Evolutionary conservation across 768 basidiomycete genomes (phyloP), one percentile per base, ranked within the genome.

Genomic region (Hericium rajendrae): DNA sequence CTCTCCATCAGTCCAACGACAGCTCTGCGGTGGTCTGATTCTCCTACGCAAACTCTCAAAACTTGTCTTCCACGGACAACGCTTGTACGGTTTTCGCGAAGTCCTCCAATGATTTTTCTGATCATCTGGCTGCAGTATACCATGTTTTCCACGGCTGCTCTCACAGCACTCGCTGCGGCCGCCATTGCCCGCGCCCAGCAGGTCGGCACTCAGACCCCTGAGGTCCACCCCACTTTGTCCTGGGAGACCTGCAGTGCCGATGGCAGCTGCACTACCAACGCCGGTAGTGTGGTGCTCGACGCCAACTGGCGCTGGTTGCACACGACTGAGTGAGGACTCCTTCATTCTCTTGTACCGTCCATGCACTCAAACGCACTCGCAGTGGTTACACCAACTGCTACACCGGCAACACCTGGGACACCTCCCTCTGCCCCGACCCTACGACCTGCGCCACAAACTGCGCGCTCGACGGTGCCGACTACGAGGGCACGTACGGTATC

Each of bases 331-430:
- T 46, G 16, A 46, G 15, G n/a, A n/a, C 6, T n/a, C 6, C 41
- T 20, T 15, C n/a, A 18, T 16, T 46, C 16, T n/a, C 20, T 16
- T 15, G 12, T 20, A 9, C 15, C n/a, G n/a, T 3, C 6, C 9
- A n/a, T 18, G 11, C 16, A n/a, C 43, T n/a, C 43, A 18, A n/a
- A 46, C 9, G 9, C 16, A 20, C 16, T 20, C 20, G 43, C 43
- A 46, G 40, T 24, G 56, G 63, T 26, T 65, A 56, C 54, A 67
- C 65, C 59, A 68, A 68, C 65, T 68, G 67, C 63, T 67, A 68
- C 61, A 68, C 67, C 59, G 67, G 67, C 26, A 66, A 66, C 60
- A 53, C 61, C n/a, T 68, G 67, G 67, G 55, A 67, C 54, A 37
- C 62, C 6, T 51, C 66, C 28, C 53, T 64, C 50, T 67, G 67